Evolutionary conservation across 257 asterid species (phyloP), one percentile per base, ranked within the genome.

Genomic region (Nyctanthes arbortristis): DNA sequence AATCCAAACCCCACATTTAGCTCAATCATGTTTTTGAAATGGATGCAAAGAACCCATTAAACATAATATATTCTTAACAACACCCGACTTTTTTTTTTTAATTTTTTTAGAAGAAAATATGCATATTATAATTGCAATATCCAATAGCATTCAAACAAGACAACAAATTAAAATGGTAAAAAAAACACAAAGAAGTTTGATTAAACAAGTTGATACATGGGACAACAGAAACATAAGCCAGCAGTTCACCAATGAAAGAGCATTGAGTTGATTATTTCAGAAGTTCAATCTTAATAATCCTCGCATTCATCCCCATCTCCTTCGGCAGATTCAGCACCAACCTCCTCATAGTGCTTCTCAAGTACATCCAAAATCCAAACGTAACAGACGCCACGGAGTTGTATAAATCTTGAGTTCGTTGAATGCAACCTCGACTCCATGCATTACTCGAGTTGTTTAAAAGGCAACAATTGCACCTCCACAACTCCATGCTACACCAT

Each of bases 261-360:
- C 64, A 59, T 59, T 59, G 65, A 40, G 25, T 31, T 52, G 4
- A 14, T 43, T 22, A 52, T 24, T n/a, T 22, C 24, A 43, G 7
- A 9, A 20, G 13, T 1, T 8, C 24, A 9, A 8, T 14, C 30
- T n/a, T 52, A 52, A 8, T 52, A 52, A 12, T 52, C 59, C 1
- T 20, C 30, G 14, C 30, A 72, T 27, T 80, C 88, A 0, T 80
- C 88, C 20, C 78, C 88, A 0, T 83, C 88, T 1, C 88, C 85
- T 14, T 83, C 88, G 0, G 79, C 84, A 27, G 82, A 72, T 67
- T 83, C 88, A 0, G 83, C 83, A 3, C 88, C 88, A 24, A 83
- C 88, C 28, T 83, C 88, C 43, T 84, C 88, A 8, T 84, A 80
- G 31, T 84, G 85, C 62, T 84, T 80, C 81, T 84, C 85, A 0